Evolutionary conservation across 495 filamentous ascomycete species (phyloP).

Genomic region (Penicillium odoratum): DNA sequence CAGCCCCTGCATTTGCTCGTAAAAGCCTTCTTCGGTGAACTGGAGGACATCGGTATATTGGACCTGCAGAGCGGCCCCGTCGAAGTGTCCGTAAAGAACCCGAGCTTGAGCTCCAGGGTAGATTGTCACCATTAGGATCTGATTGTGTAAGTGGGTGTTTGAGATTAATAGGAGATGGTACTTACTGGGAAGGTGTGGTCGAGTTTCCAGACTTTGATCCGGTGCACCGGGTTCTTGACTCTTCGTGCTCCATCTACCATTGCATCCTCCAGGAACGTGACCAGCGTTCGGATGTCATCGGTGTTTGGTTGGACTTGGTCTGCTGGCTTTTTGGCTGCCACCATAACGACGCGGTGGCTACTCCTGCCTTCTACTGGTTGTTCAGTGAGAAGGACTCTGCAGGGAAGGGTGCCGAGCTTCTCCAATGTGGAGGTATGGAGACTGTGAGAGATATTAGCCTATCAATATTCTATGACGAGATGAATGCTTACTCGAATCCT

Average conservation of each 20-base stretch:
- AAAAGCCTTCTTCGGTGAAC: not conserved
- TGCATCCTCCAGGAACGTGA: not conserved
- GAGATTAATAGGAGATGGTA: not conserved
- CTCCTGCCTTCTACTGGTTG: not conserved
- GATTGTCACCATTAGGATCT: slow-evolving; percentile 5
- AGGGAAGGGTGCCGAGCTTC: not conserved
- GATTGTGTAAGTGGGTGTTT: too few species aligned
- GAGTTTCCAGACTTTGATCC: not conserved
- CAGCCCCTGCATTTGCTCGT: not conserved
- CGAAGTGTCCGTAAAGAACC: slow-evolving; percentile 3
- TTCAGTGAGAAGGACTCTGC: not conserved
- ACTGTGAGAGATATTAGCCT: not conserved
- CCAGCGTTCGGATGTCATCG: not conserved
- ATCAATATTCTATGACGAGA: not conserved
- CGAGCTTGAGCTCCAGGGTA: slow-evolving; percentile 10
- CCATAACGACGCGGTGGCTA: not conserved
- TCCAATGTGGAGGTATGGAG: not conserved
- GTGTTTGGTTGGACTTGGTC: not conserved
- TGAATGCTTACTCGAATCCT: too few species aligned
- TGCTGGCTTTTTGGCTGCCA: not conserved
- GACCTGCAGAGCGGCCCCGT: not conserved
- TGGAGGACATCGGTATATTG: slow-evolving; percentile 2
- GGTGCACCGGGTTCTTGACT: not conserved
- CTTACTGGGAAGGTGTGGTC: not conserved
- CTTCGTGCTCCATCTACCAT: not conserved